Percentiles rank a stretch among this genome's conserved stretches.
Evolutionary conservation across 2,329 filamentous ascomycete genomes (phyloP).

Genomic region (Colletotrichum sp.): DNA sequence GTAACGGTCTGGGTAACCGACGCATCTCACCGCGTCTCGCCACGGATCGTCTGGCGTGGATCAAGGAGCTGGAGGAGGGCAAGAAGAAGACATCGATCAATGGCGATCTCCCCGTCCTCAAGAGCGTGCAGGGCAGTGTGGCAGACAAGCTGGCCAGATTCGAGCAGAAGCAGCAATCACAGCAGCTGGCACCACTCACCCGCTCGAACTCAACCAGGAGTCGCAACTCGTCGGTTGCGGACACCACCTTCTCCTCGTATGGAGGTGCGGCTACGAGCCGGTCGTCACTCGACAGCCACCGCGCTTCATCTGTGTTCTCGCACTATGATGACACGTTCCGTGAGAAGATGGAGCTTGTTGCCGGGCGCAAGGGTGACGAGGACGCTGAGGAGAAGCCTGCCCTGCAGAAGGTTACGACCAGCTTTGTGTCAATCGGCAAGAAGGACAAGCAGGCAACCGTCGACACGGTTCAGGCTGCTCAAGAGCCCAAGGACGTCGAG

Average conservation of each 20-base stretch:
- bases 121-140: conserved; percentile 10
- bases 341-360: conserved; percentile 16
- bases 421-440: neutral
- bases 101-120: conserved; percentile 7
- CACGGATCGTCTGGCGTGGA: conserved; percentile 13
- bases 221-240: conserved; percentile 1
- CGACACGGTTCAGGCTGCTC: neutral
- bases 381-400: conserved; percentile 1
- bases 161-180: conserved; percentile 3
- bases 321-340: conserved; percentile 17
- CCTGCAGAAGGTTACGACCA: neutral
- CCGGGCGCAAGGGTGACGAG: neutral
- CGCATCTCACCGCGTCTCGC: neutral
- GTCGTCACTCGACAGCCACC: conserved; percentile 11
- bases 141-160: conserved; percentile 14
- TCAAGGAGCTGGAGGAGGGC: conserved; percentile 8
- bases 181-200: neutral
- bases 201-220: conserved; percentile 13
- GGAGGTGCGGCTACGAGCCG: neutral
- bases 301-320: conserved; percentile 16
- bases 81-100: neutral
- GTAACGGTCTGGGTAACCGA: neutral
- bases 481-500: fast-evolving
- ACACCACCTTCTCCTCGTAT: conserved; percentile 9
- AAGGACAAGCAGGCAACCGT: neutral